Conservation (phyloP, 2,329 filamentous ascomycete species). For the Sclerotinia glacialis region DNA sequence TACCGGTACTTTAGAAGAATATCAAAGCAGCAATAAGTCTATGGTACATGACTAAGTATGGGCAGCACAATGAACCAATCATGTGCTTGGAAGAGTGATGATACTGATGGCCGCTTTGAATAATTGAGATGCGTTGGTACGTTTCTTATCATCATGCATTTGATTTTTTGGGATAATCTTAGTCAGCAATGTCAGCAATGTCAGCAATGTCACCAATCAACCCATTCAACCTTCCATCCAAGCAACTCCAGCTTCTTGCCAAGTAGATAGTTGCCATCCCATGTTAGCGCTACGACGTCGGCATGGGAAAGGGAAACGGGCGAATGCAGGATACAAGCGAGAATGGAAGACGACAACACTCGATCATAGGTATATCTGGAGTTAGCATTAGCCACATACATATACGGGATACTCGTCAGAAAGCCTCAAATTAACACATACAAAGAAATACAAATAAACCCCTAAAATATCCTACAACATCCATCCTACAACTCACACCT, state of each 20-base stretch:
- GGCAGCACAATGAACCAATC: neutral
- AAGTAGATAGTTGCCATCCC: neutral
- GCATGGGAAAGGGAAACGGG: neutral
- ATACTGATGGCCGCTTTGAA: neutral
- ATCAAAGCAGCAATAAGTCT: neutral
- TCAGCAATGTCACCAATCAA: neutral
- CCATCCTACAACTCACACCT: neutral
- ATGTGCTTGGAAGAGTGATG: neutral
- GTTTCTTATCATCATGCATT: neutral
- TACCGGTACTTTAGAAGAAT: neutral
- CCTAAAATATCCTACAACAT: too few species aligned
- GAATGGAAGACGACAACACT: neutral
- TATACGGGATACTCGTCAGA: too few species aligned
- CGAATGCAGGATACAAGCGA: conserved; percentile 8
- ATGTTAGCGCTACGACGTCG: neutral
- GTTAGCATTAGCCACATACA: too few species aligned
- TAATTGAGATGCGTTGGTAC: neutral
- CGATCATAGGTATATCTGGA: too few species aligned
- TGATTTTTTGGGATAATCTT: neutral
- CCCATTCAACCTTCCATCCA: neutral
- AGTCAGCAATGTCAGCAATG: too few species aligned
- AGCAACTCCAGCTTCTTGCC: neutral
- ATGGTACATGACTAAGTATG: too few species aligned
- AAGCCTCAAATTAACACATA: neutral
- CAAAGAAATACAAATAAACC: too few species aligned